phyloP scores from a whole-genome alignment of 2,329 filamentous ascomycete genomes.

The Colletotrichum acutatum region DNA sequence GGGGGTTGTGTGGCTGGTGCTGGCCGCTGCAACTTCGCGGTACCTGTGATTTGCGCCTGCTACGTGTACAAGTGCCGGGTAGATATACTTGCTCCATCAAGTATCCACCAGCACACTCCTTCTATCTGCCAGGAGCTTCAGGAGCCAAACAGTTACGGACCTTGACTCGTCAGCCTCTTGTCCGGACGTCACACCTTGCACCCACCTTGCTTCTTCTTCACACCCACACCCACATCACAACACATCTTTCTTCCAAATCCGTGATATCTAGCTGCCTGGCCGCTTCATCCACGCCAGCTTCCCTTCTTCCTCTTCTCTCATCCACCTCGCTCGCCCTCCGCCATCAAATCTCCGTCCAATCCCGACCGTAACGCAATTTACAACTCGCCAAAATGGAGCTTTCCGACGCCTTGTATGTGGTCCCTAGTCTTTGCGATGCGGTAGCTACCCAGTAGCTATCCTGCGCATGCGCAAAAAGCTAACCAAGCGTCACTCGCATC shows the following conservation, averaged over 20 bases:
- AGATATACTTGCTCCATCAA: not conserved
- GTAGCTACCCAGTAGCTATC: conserved; percentile 4
- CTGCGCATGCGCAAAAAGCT: conserved; percentile 41
- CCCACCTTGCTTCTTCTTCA: conserved; percentile 23
- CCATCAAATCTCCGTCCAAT: not conserved
- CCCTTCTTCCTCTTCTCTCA: conserved; percentile 5
- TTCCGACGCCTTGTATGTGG: conserved; percentile 87
- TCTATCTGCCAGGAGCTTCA: conserved; percentile 36
- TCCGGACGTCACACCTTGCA: conserved; percentile 35
- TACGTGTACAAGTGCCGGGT: not conserved
- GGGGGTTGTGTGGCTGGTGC: conserved; percentile 18
- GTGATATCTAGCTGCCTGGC: conserved; percentile 31
- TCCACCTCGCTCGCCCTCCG: not conserved
- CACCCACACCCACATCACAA: conserved; percentile 19
- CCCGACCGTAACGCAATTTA: not conserved
- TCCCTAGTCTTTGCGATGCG: not conserved
- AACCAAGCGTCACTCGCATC: conserved; percentile 43
- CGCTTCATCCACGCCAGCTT: conserved; percentile 31
- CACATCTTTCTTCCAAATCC: conserved; percentile 12
- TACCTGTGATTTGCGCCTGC: not conserved
- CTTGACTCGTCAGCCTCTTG: conserved; percentile 34
- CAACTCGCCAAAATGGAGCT: conserved; percentile 77
- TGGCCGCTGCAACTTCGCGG: not conserved
- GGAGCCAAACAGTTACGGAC: conserved; percentile 20
- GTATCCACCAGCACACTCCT: conserved; percentile 26